phyloP scores from a whole-genome alignment of 257 asterid species.

The Solanum megistacrolobum region DNA sequence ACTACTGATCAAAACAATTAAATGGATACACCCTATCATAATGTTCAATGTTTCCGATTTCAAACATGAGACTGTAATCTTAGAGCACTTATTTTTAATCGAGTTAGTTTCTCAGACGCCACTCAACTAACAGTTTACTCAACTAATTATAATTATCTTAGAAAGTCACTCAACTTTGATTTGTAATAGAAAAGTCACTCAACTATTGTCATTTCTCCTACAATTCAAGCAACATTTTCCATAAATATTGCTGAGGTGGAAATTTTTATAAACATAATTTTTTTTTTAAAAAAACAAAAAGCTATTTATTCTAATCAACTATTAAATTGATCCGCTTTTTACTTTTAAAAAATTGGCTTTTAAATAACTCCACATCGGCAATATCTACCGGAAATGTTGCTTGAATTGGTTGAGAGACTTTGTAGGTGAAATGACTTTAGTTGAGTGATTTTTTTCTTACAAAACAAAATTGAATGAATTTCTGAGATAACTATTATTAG shows the following conservation, averaged over 20 bases:
- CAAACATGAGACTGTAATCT: background rate
- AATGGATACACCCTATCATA: background rate
- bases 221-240: background rate
- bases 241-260: background rate
- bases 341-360: background rate
- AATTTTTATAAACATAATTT: background rate
- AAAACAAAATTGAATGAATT: background rate
- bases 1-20: background rate
- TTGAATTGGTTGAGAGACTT: background rate
- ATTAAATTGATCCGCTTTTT: background rate
- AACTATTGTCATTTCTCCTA: background rate
- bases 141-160: background rate
- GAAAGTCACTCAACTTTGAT: background rate
- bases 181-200: background rate
- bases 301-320: background rate
- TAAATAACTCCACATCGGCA: background rate
- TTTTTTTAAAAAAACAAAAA: background rate
- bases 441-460: background rate
- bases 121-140: background rate
- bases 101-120: background rate
- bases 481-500: background rate
- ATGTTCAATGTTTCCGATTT: background rate
- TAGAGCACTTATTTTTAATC: background rate
- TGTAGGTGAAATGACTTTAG: background rate
- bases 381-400: background rate